Evolutionary conservation across 1,139 yeast species (phyloP).

Genomic region (Candida frijolesensis): DNA sequence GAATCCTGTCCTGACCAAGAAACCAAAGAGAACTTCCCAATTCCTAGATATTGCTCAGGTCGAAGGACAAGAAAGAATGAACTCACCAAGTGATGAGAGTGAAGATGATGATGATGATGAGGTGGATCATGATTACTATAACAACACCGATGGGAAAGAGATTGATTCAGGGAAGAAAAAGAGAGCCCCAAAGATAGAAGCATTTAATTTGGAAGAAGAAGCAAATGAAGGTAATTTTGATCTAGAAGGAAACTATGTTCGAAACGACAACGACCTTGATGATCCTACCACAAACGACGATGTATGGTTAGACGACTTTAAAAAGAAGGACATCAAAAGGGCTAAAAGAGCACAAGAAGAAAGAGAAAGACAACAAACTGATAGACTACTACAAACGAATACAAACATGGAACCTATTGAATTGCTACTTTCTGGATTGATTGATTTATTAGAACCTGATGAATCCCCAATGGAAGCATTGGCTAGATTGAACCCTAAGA

Average conservation of each 20-base stretch:
- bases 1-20: not conserved
- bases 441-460: constrained; percentile 53
- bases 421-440: constrained; percentile 35
- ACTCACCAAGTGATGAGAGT: not conserved
- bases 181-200: constrained; percentile 46
- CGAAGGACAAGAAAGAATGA: not conserved
- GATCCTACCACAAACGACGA: constrained; percentile 42
- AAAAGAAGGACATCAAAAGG: constrained; percentile 46
- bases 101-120: constrained; percentile 4
- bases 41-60: constrained; percentile 1
- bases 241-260: constrained; percentile 60
- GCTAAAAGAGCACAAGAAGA: constrained; percentile 47
- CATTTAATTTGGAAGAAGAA: constrained; percentile 63
- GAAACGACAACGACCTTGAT: constrained; percentile 36
- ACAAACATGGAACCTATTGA: constrained; percentile 19
- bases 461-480: constrained; percentile 69
- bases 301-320: constrained; percentile 49
- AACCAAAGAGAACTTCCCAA: not conserved
- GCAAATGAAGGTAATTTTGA: constrained; percentile 63
- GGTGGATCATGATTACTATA: constrained; percentile 18
- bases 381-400: constrained; percentile 11
- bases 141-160: constrained; percentile 19
- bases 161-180: constrained; percentile 9
- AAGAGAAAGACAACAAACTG: constrained; percentile 20
- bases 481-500: constrained; percentile 41